A percentile compares a stretch with the other conserved stretches of the same genome.
Evolutionary conservation across 495 filamentous ascomycete species (phyloP).

Genomic region (Penicillium manginii): DNA sequence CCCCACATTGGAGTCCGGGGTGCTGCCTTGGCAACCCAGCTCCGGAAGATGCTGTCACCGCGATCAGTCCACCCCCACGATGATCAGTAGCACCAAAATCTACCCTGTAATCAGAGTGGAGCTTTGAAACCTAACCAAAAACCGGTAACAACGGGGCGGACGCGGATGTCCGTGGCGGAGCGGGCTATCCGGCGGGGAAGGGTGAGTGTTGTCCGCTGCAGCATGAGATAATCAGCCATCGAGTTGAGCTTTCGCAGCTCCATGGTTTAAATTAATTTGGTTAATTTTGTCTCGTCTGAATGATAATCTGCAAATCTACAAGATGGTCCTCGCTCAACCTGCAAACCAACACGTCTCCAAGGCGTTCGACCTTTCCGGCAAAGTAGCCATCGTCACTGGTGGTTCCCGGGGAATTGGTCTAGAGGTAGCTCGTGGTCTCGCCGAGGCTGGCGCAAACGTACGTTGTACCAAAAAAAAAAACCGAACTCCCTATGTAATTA

Average conservation of each 20-base stretch:
- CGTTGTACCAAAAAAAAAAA: neutral
- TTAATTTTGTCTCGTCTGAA: neutral
- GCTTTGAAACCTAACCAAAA: neutral
- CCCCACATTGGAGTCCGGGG: too few relatives aligned
- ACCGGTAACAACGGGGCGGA: neutral
- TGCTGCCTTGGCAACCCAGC: neutral
- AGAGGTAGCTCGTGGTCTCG: conserved; percentile 68
- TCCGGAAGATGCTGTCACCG: neutral
- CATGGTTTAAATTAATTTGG: too few relatives aligned
- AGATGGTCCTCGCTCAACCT: conserved; percentile 45
- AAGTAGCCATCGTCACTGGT: conserved; percentile 42
- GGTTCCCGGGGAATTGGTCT: conserved; percentile 81
- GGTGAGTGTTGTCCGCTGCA: neutral
- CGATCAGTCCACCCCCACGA: neutral
- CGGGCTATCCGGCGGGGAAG: neutral
- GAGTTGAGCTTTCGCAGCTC: too few relatives aligned
- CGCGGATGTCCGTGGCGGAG: neutral
- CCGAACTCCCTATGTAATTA: neutral
- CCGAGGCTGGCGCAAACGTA: conserved; percentile 77
- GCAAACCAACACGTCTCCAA: conserved; percentile 41
- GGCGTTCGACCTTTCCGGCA: conserved; percentile 40
- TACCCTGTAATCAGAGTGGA: neutral
- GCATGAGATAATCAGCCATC: neutral
- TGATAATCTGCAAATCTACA: neutral
- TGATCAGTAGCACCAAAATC: neutral